Evolutionary conservation across 345 rosid species (phyloP), one percentile per base, ranked within the genome.

Genomic region (Trapa bicornis): DNA sequence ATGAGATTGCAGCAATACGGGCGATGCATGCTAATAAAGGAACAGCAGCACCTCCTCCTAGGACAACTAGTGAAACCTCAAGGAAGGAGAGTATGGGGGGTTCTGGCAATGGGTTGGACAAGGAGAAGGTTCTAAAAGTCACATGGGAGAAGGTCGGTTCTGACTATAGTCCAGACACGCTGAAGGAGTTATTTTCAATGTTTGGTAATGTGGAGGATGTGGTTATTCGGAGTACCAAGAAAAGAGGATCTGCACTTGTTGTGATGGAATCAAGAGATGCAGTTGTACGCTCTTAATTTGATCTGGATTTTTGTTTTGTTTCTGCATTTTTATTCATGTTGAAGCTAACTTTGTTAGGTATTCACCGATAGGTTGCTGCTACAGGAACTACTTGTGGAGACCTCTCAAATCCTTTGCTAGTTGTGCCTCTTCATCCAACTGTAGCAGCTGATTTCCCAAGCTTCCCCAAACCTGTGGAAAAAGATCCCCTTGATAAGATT

Each of bases 121-220:
- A 79, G 77, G 88, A 79, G 71, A 86, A 80, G 78, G 77, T 78
- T 74, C 86, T 93, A 70, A 93, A 86, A 71, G 96, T 86, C 66
- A 81, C 89, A 0, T 93, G 97, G 97, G 96, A 88, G 70, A 81
- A 71, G 66, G 15, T 47, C 53, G 96, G 96, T 37, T 79, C 78
- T 66, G 96, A 81, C 53, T 90, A 88, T 67, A 70, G 83, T 17
- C 82, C 87, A 0, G 85, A 74, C 73, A 85, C 84, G 79, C 76
- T 89, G 45, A 84, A 77, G 76, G 83, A 84, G 69, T 47, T 88
- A 64, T 87, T 93, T 75, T 83, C 88, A 1, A 78, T 71, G 78
- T 87, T 93, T 84, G 98, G 96, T 57, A 75, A 67, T 33, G 92
- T 93, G 50, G 97, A 90, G 73, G 98, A 90, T 68, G 82, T 90